phyloP scores from a whole-genome alignment of 441 rosid species.

The Eruca vesicaria region DNA sequence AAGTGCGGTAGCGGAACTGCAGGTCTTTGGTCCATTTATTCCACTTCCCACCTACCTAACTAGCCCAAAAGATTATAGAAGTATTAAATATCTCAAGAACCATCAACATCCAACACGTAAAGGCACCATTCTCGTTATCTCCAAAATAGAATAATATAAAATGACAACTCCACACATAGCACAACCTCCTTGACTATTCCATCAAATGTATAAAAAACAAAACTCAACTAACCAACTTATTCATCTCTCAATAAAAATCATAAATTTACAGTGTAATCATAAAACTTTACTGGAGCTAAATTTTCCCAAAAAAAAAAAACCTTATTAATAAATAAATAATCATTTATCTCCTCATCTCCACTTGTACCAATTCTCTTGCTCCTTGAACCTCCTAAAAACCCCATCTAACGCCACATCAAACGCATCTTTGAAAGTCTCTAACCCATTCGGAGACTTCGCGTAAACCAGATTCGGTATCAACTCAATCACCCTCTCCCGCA shows the following conservation, averaged over 20 bases:
- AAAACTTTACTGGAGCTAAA: constrained; percentile 16
- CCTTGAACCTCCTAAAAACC: constrained; percentile 65
- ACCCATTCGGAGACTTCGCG: constrained; percentile 55
- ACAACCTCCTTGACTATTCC: constrained; percentile 6
- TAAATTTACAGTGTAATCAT: constrained; percentile 33
- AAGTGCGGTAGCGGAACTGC: neutral
- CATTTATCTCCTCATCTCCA: constrained; percentile 37
- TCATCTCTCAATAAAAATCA: constrained; percentile 25
- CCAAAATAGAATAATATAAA: neutral
- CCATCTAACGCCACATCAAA: constrained; percentile 92
- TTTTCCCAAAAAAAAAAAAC: neutral
- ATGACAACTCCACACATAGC: constrained; percentile 9
- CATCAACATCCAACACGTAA: neutral
- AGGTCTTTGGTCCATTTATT: neutral
- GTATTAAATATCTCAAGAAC: neutral
- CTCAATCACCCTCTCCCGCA: constrained; percentile 81
- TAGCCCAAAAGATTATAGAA: neutral
- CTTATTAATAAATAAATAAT: constrained; percentile 29
- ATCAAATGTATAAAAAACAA: neutral
- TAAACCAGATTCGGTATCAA: constrained; percentile 71
- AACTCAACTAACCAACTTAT: constrained; percentile 25
- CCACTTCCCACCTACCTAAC: neutral
- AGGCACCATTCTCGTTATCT: neutral
- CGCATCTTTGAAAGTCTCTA: constrained; percentile 69
- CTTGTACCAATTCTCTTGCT: constrained; percentile 64